Evolutionary conservation across 352 stramenopile species (phyloP), one percentile per base, ranked within the genome.

Genomic region (Globisporangium camurandrum): DNA sequence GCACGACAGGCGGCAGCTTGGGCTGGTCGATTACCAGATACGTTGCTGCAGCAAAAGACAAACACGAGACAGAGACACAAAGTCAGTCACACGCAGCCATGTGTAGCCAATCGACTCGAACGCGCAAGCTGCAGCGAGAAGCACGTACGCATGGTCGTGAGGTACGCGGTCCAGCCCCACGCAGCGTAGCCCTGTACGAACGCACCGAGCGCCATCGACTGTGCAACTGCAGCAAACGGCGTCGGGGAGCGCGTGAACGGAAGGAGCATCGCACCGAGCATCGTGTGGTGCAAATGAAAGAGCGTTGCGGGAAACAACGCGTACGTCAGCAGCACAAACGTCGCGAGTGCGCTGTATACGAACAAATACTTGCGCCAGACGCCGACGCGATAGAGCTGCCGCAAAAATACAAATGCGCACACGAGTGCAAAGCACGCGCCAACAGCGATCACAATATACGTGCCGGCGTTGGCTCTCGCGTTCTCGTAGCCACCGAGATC

Each of bases 241-340:
- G 68, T 84, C 14, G 78, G 53, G 46, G 86, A 86, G 3, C 65
- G 64, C n/a, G 81, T 93, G 33, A 89, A 49, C n/a, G 81, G 78
- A 16, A 93, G 51, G 9, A 89, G 37, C 19, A 81, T 49, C 2
- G 73, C 66, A 1, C 74, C 76, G 9, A 90, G 45, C 73, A 88
- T 87, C 0, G 80, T 72, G 54, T 93, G 81, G 49, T 90, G 81
- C 12, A 90, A 33, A 45, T 93, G 81, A 14, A 88, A 83, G 20
- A 66, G 46, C 10, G 72, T 79, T 17, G 71, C 75, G n/a, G 60
- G 55, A 49, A 86, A 90, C 1, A 88, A 47, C 1, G 40, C 59
- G 64, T 69, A 86, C 19, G 69, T 82, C 24, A 88, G 14, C 2
- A 81, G n/a, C 22, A 69, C 62, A 34, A 39, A 57, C 16, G 55